Base-by-base conservation (phyloP, 306 rosid species). In the Glycyrrhiza uralensis region DNA sequence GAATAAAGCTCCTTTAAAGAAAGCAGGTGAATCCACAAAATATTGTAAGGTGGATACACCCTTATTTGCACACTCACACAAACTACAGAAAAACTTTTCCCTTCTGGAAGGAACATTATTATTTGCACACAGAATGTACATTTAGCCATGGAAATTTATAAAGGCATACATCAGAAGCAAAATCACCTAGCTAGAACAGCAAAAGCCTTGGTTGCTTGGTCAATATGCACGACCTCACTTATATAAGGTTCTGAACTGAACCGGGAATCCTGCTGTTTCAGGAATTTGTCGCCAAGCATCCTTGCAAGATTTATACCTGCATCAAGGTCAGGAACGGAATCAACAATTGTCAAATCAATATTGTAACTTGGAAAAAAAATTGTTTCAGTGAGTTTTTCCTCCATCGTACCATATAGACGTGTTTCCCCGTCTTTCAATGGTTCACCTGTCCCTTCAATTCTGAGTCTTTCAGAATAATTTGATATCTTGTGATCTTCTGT, bases 261-360 rank as follows among this genome's bases (percentile, higher is more conserved):
- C 55, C 99, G 96, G 45, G 79, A 64, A 86, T 95, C 99, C 84
- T 91, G 96, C 83, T 95, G 89, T 80, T 95, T 95, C 60, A 89
- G 96, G 84, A 89, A 95, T 81, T 95, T 91, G 87, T 95, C 99
- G 13, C 99, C 99, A 58, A 95, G 97, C 97, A 95, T 87, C 79
- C 99, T 84, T 71, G 89, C 96, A 75, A 95, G 97, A 80, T 89
- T 95, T 71, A 95, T 82, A 76, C 99, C 99, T 95, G 86, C 74
- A 70, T 14, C 81, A 76, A 44, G 72, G 30, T 15, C 47, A 78
- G 74, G 74, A 65, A 18, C 72, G 42, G 62, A 2, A 26, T 78
- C 63, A 86, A 78, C 52, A 72, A 71, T 58, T 59, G 39, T 49
- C 33, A 68, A 62, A 47, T 22, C 73, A 33, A 71, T 52, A 5